Base-by-base conservation (phyloP, 2,329 filamentous ascomycete genomes). In the Penicillium sp. region DNA sequence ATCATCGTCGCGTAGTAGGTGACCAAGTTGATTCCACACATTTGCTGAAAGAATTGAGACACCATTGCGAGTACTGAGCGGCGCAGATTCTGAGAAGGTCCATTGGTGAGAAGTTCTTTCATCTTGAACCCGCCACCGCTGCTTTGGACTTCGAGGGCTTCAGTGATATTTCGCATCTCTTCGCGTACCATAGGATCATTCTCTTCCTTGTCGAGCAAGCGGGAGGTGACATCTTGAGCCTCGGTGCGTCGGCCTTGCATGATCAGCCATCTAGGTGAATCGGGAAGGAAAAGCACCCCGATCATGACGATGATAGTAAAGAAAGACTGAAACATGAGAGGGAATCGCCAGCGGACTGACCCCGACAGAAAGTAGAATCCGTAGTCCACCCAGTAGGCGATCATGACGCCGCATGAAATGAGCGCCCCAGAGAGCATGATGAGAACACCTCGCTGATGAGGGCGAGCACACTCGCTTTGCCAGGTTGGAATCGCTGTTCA, bases 291-390 rank as follows among this genome's bases (percentile, higher is more conserved):
- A 29, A 72, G 64, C 61, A 78, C 75, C 42, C 60, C 54, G 29
- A 65, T 49, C 24, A 63, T 59, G 38, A 74, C 62, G 44, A 79
- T 63, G 24, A 79, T 48, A 7, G 70, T 75, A 54, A 79, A 79
- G 39, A 78, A 62, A 27, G 72, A 65, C 57, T 80, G 79, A 65
- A 81, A 79, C 2, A 77, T 76, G 43, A 80, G 75, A 0, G 79
- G 79, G 57, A 81, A 78, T 11, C 78, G 72, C 78, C 77, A 80
- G 7, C 60, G 64, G 22, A 73, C 43, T 36, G 62, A 34, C 10
- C 38, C 18, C 3, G 38, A 40, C 11, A 40, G 38, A 5, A 40
- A 40, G 38, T 40, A 40, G 38, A 21, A 40, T 6, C 75, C 75
- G 50, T 72, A 78, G 43, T 76, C 74, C 52, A 75, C 69, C 75